Base-by-base conservation (phyloP, 768 basidiomycete genomes). In the Rhodotorula toruloides region DNA sequence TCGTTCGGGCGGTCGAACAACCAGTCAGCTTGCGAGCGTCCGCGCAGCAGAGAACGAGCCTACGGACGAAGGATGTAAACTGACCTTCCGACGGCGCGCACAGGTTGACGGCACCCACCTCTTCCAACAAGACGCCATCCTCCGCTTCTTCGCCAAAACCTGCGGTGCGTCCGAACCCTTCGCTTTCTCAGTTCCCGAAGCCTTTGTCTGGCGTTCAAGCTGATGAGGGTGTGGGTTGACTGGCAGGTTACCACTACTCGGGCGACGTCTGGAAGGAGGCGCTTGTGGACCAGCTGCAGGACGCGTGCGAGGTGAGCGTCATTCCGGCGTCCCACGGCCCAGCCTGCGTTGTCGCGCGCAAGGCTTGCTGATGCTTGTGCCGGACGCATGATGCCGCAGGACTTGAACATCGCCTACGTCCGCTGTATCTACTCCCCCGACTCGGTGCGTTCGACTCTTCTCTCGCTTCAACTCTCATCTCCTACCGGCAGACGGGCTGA, bases 51-150 rank as follows among this genome's bases (percentile, higher is more conserved):
- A 21, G 11, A 7, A 17, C 4, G 31, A 8, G 13, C n/a, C 27
- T 42, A 34, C 3, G 17, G 21, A 29, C 40, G 27, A 6, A 21
- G 36, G 39, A 7, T 32, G 54, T 25, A 36, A 8, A n/a, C 34
- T n/a, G 37, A 48, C 50, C 25, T 31, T 10, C 8, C 31, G 25
- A 52, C 21, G 31, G 8, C 47, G 5, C 17, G 11, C 29, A 7
- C 42, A 56, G 21, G 49, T 19, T 34, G 29, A 53, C 50, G 52
- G 17, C 25, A 29, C 17, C 22, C 59, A 52, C 52, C 50, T 61
- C 42, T 22, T 17, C 25, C 59, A 53, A 50, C 63, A 64, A 43
- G 63, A 40, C 14, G 63, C 63, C 2, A 64, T 64, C 27, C 29
- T 57, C 0, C 42, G 56, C 29, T 64, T 58, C 36, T 22, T 64